Evolutionary conservation across 345 rosid genomes (phyloP).

Genomic region (Pugionium cornutum): DNA sequence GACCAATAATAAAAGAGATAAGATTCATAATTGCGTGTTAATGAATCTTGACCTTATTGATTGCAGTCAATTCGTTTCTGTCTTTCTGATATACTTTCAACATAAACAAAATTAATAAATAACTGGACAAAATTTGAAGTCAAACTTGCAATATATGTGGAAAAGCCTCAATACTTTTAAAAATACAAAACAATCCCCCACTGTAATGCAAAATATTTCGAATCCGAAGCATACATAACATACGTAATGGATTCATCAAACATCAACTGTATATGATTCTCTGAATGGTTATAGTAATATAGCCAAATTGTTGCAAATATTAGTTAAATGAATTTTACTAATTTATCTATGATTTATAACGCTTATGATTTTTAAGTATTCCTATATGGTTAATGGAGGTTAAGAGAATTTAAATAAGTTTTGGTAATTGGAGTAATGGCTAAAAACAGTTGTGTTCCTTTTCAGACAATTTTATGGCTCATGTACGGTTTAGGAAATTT

Average conservation of each 20-base stretch:
- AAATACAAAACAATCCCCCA: constrained; percentile 1
- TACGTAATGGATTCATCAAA: constrained; percentile 15
- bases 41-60: constrained; percentile 33
- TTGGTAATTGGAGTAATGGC: no score
- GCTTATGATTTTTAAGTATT: background rate
- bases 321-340: no score
- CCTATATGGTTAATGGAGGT: no score
- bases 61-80: constrained; percentile 11
- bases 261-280: constrained; percentile 11
- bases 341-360: no score
- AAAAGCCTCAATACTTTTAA: background rate
- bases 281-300: no score
- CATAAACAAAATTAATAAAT: background rate
- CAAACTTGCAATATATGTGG: background rate
- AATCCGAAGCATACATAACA: constrained; percentile 23
- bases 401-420: no score
- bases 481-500: constrained; percentile 11
- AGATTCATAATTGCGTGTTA: constrained; percentile 29
- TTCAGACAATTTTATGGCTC: background rate
- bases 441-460: background rate
- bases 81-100: background rate
- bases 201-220: background rate
- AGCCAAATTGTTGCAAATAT: no score
- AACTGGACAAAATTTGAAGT: constrained; percentile 15
- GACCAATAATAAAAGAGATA: constrained; percentile 29